These are phyloP conservation scores for Teratosphaeria epicoccoides DNA, from an alignment of 2,329 filamentous ascomycete species.

Conservation along the genomic window DNA sequence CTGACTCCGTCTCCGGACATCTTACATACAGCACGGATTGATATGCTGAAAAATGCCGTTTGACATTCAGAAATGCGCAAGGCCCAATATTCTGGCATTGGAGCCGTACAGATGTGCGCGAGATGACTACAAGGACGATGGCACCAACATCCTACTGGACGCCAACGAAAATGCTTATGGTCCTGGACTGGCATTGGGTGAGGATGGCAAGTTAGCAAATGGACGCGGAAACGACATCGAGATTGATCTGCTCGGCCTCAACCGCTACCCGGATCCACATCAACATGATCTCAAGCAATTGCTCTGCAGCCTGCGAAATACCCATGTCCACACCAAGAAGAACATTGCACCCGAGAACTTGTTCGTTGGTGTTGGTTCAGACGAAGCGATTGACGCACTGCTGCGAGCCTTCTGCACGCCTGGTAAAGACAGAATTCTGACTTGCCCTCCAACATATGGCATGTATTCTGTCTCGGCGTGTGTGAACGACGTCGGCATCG, in stretches of 20 bases:
- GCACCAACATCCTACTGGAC: constrained; percentile 88
- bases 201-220: constrained; percentile 38
- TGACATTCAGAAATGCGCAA: constrained; percentile 40
- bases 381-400: constrained; percentile 92
- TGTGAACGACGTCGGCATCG: constrained; percentile 80
- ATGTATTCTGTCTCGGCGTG: constrained; percentile 96
- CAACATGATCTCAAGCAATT: constrained; percentile 76
- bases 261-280: constrained; percentile 95
- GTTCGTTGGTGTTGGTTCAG: constrained; percentile 90
- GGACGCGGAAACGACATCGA: constrained; percentile 39
- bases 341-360: constrained; percentile 68
- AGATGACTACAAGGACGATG: constrained; percentile 95
- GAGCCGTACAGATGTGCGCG: constrained; percentile 45
- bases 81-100: constrained; percentile 43
- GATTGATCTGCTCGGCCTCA: constrained; percentile 69
- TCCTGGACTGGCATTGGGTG: constrained; percentile 54
- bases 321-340: constrained; percentile 65
- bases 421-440: constrained; percentile 78
- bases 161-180: constrained; percentile 97
- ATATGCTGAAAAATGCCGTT: constrained; percentile 29
- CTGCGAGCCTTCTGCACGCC: constrained; percentile 88
- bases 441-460: constrained; percentile 93
- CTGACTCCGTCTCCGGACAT: not conserved
- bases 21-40: not conserved
- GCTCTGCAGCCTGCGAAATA: constrained; percentile 80